These are phyloP conservation scores for Curvularia spicifera DNA, from an alignment of 2,329 filamentous ascomycete genomes.

Conservation along the genomic window DNA sequence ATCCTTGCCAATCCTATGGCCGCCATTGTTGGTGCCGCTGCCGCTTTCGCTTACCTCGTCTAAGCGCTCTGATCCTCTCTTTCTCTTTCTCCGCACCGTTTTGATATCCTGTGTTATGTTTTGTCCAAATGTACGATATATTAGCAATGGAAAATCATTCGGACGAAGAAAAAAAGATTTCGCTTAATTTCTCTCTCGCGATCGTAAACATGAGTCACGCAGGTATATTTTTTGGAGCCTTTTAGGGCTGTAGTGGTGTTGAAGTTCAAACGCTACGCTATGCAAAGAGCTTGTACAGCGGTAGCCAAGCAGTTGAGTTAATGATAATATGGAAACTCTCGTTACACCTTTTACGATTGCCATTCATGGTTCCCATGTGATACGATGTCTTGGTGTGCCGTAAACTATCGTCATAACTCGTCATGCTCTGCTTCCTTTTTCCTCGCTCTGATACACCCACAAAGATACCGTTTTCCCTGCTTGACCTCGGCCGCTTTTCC, in stretches of 20 bases:
- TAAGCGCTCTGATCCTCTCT: constrained; percentile 29
- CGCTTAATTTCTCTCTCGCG: too few relatives aligned
- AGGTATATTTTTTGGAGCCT: constrained; percentile 3
- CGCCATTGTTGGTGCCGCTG: constrained; percentile 50
- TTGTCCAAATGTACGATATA: constrained; percentile 22
- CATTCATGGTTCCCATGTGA: too few relatives aligned
- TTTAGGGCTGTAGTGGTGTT: constrained; percentile 2
- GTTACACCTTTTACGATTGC: too few relatives aligned
- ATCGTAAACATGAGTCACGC: constrained; percentile 22
- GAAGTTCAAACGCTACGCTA: constrained; percentile 23
- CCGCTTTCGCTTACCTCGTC: constrained; percentile 51
- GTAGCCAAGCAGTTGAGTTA: constrained; percentile 24
- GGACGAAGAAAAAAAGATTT: not conserved
- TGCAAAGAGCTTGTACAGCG: constrained; percentile 36
- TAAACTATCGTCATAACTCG: too few relatives aligned
- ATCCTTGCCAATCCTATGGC: constrained; percentile 48
- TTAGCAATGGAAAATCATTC: constrained; percentile 27
- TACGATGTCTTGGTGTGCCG: too few relatives aligned
- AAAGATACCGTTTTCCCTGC: too few relatives aligned
- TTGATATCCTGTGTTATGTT: constrained; percentile 10
- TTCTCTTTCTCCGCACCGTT: not conserved
- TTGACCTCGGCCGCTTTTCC: not conserved
- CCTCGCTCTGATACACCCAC: not conserved
- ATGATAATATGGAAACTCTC: constrained; percentile 13
- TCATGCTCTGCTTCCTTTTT: not conserved